These are phyloP conservation scores for Pseudotsuga menziesii DNA, from an alignment of 75 land plant species.

Conservation along the genomic window DNA sequence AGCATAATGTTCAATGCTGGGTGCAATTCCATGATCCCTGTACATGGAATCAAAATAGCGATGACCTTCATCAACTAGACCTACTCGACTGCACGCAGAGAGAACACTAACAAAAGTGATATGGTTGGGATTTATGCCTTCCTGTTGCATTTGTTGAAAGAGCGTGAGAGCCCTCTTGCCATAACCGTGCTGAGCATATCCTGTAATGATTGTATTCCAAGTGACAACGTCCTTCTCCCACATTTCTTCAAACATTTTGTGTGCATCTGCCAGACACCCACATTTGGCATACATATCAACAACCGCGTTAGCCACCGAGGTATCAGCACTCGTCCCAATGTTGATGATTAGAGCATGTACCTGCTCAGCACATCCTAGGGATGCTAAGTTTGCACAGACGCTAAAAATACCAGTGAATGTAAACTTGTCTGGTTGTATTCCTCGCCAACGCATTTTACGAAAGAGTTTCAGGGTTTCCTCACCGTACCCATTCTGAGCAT, in stretches of 20 bases:
- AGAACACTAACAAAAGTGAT: conserved; percentile 12
- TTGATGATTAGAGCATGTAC: not conserved
- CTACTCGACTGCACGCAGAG: conserved; percentile 11
- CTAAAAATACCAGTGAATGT: not conserved
- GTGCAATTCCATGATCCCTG: not conserved
- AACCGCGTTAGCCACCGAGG: not conserved
- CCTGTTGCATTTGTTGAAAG: conserved; percentile 9
- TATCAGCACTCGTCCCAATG: not conserved
- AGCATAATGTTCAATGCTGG: not conserved
- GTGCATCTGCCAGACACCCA: conserved; percentile 8
- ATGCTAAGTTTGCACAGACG: too few relatives aligned
- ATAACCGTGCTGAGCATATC: conserved; percentile 10
- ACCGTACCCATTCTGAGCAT: conserved; percentile 15
- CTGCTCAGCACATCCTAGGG: too few relatives aligned
- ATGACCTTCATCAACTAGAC: conserved; percentile 5
- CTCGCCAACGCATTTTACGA: conserved; percentile 29
- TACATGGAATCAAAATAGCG: conserved; percentile 5
- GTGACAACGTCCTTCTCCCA: conserved; percentile 9
- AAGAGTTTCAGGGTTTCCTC: conserved; percentile 28
- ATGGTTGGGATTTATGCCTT: conserved; percentile 10
- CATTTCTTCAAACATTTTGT: conserved; percentile 6
- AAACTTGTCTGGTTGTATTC: conserved; percentile 29
- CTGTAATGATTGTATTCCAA: conserved; percentile 13
- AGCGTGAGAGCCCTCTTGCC: not conserved
- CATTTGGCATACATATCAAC: conserved; percentile 19